phyloP scores from a whole-genome alignment of 2,329 filamentous ascomycete species.

The Amesomyces nigricolor region DNA sequence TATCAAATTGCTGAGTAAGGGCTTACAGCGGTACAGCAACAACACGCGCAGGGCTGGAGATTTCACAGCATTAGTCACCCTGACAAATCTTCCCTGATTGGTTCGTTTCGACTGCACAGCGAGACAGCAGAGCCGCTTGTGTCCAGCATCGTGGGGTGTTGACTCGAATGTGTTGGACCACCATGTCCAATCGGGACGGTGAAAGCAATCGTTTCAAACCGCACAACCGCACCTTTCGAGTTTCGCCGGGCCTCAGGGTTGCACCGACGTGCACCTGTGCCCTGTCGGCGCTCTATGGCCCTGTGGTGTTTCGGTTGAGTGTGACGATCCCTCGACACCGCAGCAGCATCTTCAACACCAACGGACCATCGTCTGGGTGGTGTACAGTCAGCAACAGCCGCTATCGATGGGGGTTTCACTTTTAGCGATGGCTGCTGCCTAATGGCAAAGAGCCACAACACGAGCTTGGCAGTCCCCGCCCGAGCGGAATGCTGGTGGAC shows the following conservation, averaged over 20 bases:
- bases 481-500: too few relatives aligned
- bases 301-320: not conserved
- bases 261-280: not conserved
- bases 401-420: not conserved
- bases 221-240: not conserved
- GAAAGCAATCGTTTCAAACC: too few relatives aligned
- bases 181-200: not conserved
- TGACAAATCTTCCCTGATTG: slow-evolving; percentile 17
- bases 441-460: not conserved
- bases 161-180: too few relatives aligned
- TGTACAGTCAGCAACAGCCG: not conserved
- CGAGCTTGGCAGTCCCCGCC: not conserved
- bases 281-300: not conserved
- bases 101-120: not conserved
- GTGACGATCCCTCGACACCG: not conserved
- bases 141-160: too few relatives aligned
- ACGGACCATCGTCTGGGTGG: not conserved
- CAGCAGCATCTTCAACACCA: not conserved
- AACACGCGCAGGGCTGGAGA: not conserved
- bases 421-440: not conserved
- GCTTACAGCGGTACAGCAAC: slow-evolving; percentile 20
- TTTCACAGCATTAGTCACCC: slow-evolving; percentile 11
- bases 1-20: slow-evolving; percentile 25
- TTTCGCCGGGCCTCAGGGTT: not conserved
- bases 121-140: slow-evolving; percentile 1